phyloP scores from a whole-genome alignment of 495 filamentous ascomycete genomes.

The Aspergillus affinis region DNA sequence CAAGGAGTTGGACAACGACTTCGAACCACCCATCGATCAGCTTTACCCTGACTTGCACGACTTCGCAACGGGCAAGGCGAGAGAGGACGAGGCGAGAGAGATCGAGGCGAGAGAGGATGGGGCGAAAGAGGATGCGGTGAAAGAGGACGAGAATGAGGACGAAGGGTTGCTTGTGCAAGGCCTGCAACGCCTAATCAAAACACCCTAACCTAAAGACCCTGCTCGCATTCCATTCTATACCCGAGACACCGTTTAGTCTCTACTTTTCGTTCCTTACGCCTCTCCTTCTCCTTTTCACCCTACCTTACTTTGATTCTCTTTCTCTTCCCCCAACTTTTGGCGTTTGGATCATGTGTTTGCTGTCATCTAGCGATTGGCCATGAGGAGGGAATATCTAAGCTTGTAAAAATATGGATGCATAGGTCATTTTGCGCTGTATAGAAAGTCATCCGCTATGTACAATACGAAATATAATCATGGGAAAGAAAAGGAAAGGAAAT shows the following conservation, averaged over 20 bases:
- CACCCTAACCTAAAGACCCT: too few species aligned
- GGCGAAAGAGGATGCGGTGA: not conserved
- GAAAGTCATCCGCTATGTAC: constrained; percentile 18
- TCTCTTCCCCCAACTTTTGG: constrained; percentile 16
- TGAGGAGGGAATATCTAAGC: not conserved
- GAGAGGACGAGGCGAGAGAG: too few species aligned
- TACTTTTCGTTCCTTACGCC: constrained; percentile 4
- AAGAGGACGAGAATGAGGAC: constrained; percentile 15
- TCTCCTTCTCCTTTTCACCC: constrained; percentile 12
- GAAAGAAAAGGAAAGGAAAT: not conserved
- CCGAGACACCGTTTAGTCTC: not conserved
- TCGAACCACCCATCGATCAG: constrained; percentile 1
- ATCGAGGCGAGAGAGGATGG: too few species aligned
- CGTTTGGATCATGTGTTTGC: constrained; percentile 12
- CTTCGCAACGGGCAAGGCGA: constrained; percentile 12
- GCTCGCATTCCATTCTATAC: not conserved
- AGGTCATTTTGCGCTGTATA: constrained; percentile 7
- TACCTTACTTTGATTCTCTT: constrained; percentile 4
- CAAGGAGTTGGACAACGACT: constrained; percentile 30
- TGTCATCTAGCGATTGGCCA: not conserved
- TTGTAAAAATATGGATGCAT: not conserved
- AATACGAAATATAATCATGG: constrained; percentile 25
- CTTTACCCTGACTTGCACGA: not conserved
- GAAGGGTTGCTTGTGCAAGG: constrained; percentile 36
- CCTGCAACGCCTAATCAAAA: constrained; percentile 27